Conservation (phyloP, 805 yeast genomes). For the Scheffersomyces spartinae region DNA sequence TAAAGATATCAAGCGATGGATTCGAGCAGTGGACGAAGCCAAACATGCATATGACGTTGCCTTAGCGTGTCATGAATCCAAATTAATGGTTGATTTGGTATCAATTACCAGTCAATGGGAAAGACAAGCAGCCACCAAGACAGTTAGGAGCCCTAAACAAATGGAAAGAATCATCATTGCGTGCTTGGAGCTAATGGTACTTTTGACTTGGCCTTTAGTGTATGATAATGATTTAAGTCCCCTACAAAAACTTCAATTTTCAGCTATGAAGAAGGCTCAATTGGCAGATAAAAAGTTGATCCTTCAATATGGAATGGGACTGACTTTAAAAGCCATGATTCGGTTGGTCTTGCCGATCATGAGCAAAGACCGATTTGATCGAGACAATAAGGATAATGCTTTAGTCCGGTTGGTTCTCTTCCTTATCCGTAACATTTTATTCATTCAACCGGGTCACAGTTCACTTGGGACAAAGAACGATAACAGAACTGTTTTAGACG, state of each 20-base stretch:
- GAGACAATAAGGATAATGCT: constrained; percentile 62
- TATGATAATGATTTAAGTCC: too few relatives aligned
- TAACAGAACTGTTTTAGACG: constrained; percentile 17
- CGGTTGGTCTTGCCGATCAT: constrained; percentile 57
- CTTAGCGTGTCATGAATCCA: constrained; percentile 73
- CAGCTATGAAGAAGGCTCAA: constrained; percentile 57
- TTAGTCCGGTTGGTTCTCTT: constrained; percentile 61
- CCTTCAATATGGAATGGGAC: constrained; percentile 45
- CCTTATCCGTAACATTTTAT: constrained; percentile 67
- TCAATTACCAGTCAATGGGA: constrained; percentile 74
- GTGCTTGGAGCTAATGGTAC: constrained; percentile 68
- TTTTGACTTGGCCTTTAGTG: constrained; percentile 77
- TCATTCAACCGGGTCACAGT: constrained; percentile 60
- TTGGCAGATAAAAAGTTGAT: constrained; percentile 59
- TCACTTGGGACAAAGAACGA: constrained; percentile 35
- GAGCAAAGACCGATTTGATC: constrained; percentile 35
- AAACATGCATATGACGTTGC: constrained; percentile 71
- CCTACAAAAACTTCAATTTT: too few relatives aligned
- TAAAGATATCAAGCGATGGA: constrained; percentile 82
- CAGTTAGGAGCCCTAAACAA: constrained; percentile 21
- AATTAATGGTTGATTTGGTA: constrained; percentile 60
- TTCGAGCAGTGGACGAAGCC: constrained; percentile 69
- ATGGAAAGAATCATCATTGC: constrained; percentile 58
- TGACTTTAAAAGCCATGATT: constrained; percentile 55
- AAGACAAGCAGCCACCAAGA: constrained; percentile 15